A percentile compares a stretch with the other conserved stretches of the same genome.
phyloP scores from a whole-genome alignment of 2,329 filamentous ascomycete species.

The Pseudopithomyces maydicus region DNA sequence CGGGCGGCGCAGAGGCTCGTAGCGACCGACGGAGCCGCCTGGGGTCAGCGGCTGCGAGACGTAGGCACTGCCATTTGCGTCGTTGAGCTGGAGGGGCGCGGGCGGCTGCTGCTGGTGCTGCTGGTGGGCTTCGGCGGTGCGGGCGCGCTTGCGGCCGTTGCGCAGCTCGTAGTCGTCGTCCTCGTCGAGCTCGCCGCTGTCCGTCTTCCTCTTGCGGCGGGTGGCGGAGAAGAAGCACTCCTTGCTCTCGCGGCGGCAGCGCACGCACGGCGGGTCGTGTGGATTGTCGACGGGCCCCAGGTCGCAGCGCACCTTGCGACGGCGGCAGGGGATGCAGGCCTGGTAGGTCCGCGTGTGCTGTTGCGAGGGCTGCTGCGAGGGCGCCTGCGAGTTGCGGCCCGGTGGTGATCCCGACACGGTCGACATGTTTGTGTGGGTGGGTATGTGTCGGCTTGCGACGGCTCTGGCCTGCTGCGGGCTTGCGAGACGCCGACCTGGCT shows the following conservation, averaged over 20 bases:
- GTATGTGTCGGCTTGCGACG: constrained; percentile 27
- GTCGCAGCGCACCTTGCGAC: constrained; percentile 64
- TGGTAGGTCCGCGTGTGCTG: constrained; percentile 46
- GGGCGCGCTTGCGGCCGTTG: constrained; percentile 73
- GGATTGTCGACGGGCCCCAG: constrained; percentile 82
- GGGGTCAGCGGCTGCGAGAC: constrained; percentile 64
- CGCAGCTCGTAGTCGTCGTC: constrained; percentile 69
- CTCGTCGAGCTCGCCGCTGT: constrained; percentile 53
- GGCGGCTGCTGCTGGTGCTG: not conserved
- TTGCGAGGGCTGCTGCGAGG: constrained; percentile 9
- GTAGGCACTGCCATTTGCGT: constrained; percentile 26
- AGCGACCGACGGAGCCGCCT: constrained; percentile 68
- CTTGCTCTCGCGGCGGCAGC: constrained; percentile 93
- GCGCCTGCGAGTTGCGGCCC: constrained; percentile 14
- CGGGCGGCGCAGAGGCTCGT: constrained; percentile 70
- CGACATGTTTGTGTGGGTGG: constrained; percentile 18
- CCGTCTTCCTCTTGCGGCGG: constrained; percentile 84
- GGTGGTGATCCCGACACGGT: constrained; percentile 28
- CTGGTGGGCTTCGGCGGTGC: constrained; percentile 53
- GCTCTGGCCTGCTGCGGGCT: constrained; percentile 14
- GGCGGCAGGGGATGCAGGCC: constrained; percentile 60
- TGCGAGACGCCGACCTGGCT: not conserved
- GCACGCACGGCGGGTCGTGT: constrained; percentile 88
- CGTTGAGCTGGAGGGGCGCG: constrained; percentile 27
- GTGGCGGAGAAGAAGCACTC: constrained; percentile 97